phyloP scores from a whole-genome alignment of 495 filamentous ascomycete genomes.

The Podospora sp. region DNA sequence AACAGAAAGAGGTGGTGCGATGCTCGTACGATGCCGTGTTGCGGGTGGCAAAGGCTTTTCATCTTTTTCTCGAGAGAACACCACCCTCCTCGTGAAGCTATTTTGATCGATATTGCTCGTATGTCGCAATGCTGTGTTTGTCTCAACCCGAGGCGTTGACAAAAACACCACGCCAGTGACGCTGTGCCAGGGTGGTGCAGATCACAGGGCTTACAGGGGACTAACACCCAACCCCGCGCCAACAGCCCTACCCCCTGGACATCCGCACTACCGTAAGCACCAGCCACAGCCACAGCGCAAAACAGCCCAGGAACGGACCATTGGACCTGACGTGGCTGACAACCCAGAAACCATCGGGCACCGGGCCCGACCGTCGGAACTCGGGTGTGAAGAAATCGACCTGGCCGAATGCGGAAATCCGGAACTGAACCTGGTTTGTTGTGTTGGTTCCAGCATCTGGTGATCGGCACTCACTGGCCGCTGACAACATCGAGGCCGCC shows the following conservation, averaged over 20 bases:
- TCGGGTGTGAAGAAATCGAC: neutral
- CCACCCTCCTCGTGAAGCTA: too few relatives aligned
- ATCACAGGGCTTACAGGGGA: neutral
- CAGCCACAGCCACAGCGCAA: neutral
- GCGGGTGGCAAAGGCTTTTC: neutral
- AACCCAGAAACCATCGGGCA: neutral
- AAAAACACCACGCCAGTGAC: neutral
- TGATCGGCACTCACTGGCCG: neutral
- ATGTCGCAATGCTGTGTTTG: neutral
- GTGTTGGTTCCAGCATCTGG: neutral
- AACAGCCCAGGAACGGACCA: too few relatives aligned
- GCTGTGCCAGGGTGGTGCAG: neutral
- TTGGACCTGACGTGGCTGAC: neutral
- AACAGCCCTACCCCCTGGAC: neutral
- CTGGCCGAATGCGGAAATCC: neutral
- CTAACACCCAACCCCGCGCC: neutral
- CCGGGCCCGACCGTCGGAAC: neutral
- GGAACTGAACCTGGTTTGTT: too few relatives aligned
- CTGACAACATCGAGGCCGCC: too few relatives aligned
- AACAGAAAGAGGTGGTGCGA: neutral
- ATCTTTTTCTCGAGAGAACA: neutral
- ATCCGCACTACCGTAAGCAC: neutral
- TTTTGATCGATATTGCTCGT: neutral
- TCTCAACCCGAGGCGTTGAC: neutral
- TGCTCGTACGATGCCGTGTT: neutral